Evolutionary conservation across 1,139 yeast species (phyloP).

Genomic region (Geotrichum aggregatum): DNA sequence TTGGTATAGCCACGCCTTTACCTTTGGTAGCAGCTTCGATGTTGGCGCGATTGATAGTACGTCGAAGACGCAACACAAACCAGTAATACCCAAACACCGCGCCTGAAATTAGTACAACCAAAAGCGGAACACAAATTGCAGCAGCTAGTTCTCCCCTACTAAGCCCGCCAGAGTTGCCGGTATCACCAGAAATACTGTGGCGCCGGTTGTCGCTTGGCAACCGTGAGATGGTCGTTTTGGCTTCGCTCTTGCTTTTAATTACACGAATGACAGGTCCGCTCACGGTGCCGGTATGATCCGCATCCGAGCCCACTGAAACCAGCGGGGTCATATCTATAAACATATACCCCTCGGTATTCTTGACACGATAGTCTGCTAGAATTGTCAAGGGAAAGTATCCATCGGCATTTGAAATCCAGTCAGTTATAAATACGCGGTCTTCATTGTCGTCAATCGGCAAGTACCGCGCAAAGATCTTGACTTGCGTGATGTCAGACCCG

Average conservation of each 20-base stretch:
- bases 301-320: constrained; percentile 36
- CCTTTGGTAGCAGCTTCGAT: constrained; percentile 13
- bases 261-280: constrained; percentile 43
- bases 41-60: constrained; percentile 6
- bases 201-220: constrained; percentile 41
- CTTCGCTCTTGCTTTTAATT: constrained; percentile 34
- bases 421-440: constrained; percentile 36
- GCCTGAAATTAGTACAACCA: constrained; percentile 31
- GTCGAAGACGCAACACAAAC: constrained; percentile 19
- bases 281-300: constrained; percentile 39
- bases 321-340: constrained; percentile 41
- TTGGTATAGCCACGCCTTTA: constrained; percentile 14
- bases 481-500: constrained; percentile 35
- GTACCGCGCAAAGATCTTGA: constrained; percentile 35
- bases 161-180: constrained; percentile 28
- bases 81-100: constrained; percentile 22
- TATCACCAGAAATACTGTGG: constrained; percentile 25
- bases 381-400: constrained; percentile 42
- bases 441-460: constrained; percentile 37
- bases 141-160: constrained; percentile 38
- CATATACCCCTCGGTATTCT: constrained; percentile 36
- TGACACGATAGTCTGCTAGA: constrained; percentile 32
- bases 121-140: constrained; percentile 45
- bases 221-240: constrained; percentile 34
- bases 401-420: constrained; percentile 37